Base-by-base conservation (phyloP, 140 eudicot genomes). In the Bidens hawaiensis region DNA sequence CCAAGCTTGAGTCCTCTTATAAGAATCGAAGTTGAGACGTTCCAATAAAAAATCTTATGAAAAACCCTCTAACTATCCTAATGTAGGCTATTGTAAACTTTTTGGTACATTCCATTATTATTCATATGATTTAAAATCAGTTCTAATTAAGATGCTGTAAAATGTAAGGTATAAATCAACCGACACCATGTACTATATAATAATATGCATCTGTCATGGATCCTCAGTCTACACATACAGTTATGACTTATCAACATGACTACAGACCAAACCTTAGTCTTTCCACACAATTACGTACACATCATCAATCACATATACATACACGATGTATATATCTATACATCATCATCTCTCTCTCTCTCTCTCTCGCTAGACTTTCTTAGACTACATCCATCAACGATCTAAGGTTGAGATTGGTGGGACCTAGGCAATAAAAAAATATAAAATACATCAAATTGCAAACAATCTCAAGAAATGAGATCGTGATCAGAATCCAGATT, bases 241-340 rank as follows among this genome's bases (percentile, higher is more conserved):
- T 75, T 34, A 78, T 78, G 84, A 68, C 78, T 70, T 52, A 71
- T 74, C 78, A 68, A 49, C 68, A 75, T 70, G 73, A 81, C n/a
- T n/a, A n/a, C n/a, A n/a, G n/a, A n/a, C 80, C 78, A 58, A 73
- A 72, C 78, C 83, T 64, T 75, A 56, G 48, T 71, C 62, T 78
- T 65, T 76, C 59, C 78, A 53, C 42, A 38, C 54, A 12, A 11
- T 46, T 72, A 75, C n/a, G n/a, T n/a, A n/a, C 60, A 64, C 76
- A 73, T 64, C 63, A 78, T 75, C 82, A 70, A 57, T 19, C 60
- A 58, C 3, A 30, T 31, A 21, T 15, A 59, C n/a, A 45, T 22
- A 71, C 14, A 77, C 31, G 10, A 45, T 36, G 46, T 78, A 66
- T 79, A 62, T 78, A 61, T 65, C 62, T 69, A 46, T 31, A 5